Base-by-base conservation (phyloP, 2,329 filamentous ascomycete genomes). In the Botrytis medusae region DNA sequence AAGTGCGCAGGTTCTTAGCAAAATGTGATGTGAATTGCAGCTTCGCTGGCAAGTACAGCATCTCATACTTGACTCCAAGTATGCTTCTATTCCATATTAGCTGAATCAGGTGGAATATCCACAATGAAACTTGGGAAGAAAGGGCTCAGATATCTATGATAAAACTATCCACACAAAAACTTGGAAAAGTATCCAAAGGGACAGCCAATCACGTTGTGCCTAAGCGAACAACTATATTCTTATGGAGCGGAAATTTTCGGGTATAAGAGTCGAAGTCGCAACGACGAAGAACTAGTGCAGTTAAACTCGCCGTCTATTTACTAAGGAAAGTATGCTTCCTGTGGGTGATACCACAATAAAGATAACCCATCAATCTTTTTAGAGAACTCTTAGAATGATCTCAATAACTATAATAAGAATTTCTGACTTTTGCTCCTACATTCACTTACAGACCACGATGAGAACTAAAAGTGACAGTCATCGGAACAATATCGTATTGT, bases 401-500 rank as follows among this genome's bases (percentile, higher is more conserved):
- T n/a, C 25, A 5, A 54, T 12, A 54, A 0, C 48, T n/a, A n/a
- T 4, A 54, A 2, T 1, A 1, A n/a, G 25, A 2, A 0, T n/a
- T 54, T 16, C 2, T 3, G 12, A 54, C 25, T 6, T n/a, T 54
- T n/a, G 4, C 48, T 51, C 25, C 48, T 54, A 8, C 0, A 3
- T 54, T n/a, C 25, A 54, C 25, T n/a, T n/a, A 0, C 48, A n/a
- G 12, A 54, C 10, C 0, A 54, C 5, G 25, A 5, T n/a, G 25
- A 54, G 5, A n/a, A n/a, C 4, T 0, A 12, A 7, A n/a, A 16
- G 12, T n/a, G 5, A n/a, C 4, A 6, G 25, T 7, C 2, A 3
- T 14, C 5, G 12, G 14, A 14, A 25, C 10, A 14, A 6, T 4
- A 0, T 2, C 4, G 48, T n/a, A 1, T n/a, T 5, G 1, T 51